Evolutionary conservation across 176 grass and related monocot species (phyloP).

Genomic region (Tillandsia leiboldiana): DNA sequence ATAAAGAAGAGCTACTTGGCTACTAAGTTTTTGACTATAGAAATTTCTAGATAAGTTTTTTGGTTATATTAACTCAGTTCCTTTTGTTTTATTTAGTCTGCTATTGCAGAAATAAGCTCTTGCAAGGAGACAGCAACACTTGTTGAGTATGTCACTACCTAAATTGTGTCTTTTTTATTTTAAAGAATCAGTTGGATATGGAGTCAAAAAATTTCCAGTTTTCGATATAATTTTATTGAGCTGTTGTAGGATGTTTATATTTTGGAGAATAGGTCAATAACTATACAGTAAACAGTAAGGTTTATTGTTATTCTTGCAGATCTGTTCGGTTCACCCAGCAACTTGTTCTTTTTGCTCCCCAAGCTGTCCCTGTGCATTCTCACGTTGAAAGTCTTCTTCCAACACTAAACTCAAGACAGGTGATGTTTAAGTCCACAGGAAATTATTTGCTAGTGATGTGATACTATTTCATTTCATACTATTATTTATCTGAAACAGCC

Average conservation of each 20-base stretch:
- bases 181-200: constrained; percentile 18
- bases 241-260: constrained; percentile 25
- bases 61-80: constrained; percentile 12
- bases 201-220: background rate
- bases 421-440: constrained; percentile 8
- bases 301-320: constrained; percentile 33
- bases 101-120: constrained; percentile 96
- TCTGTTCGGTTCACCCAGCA: constrained; percentile 97
- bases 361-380: constrained; percentile 82
- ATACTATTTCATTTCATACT: constrained; percentile 15
- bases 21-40: background rate
- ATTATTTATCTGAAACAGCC: constrained; percentile 47
- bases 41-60: background rate
- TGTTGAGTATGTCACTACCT: constrained; percentile 64
- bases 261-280: constrained; percentile 7
- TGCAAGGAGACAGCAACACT: constrained; percentile 73
- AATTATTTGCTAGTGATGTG: background rate
- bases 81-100: constrained; percentile 53
- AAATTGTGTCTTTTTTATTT: constrained; percentile 12
- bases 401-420: constrained; percentile 89
- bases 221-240: constrained; percentile 13
- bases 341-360: constrained; percentile 97
- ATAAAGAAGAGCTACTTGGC: background rate
- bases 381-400: constrained; percentile 83
- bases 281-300: background rate